phyloP scores from a whole-genome alignment of 148 eudicot species.

The Rhododendron ovatum region DNA sequence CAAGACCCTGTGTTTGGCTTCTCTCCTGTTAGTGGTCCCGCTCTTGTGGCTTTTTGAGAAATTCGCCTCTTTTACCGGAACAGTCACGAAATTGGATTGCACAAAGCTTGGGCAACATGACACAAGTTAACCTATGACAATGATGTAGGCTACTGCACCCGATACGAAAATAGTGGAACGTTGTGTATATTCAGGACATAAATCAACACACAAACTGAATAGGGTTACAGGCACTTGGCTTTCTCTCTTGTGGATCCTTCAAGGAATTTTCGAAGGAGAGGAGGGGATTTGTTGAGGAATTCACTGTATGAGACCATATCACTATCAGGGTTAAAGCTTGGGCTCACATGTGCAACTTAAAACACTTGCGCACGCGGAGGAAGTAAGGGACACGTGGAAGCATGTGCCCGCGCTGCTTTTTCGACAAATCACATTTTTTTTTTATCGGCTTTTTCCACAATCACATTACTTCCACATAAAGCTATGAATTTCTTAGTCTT shows the following conservation, averaged over 20 bases:
- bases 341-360: not conserved
- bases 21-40: not conserved
- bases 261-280: not conserved
- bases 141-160: too few relatives aligned
- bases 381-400: not conserved
- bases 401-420: not conserved
- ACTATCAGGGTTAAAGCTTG: not conserved
- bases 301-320: not conserved
- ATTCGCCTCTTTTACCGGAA: not conserved
- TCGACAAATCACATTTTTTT: not conserved
- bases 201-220: not conserved
- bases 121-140: not conserved
- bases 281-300: not conserved
- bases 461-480: not conserved
- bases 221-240: not conserved
- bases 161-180: too few relatives aligned
- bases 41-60: not conserved
- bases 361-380: not conserved
- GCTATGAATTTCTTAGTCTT: not conserved
- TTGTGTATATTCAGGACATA: not conserved
- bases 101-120: not conserved
- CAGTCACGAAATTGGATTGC: not conserved
- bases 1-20: not conserved
- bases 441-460: not conserved
- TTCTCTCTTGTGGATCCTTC: not conserved